These are phyloP conservation scores for Exophiala mesophila DNA, from an alignment of 2,329 filamentous ascomycete species.

Conservation along the genomic window DNA sequence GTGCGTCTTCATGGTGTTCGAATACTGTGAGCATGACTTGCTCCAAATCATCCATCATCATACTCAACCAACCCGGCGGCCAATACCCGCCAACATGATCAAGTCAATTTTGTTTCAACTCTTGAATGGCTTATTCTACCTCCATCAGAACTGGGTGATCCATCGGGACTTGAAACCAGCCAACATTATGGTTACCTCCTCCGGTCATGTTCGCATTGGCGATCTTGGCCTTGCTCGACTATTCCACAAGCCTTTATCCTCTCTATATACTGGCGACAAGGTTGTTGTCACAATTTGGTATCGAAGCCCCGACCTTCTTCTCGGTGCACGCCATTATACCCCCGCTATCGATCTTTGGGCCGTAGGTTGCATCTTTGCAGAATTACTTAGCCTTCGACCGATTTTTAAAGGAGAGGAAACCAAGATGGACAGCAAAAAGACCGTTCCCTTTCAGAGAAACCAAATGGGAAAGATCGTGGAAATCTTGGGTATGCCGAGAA, in stretches of 20 bases:
- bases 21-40: constrained; percentile 95
- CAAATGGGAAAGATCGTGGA: constrained; percentile 99
- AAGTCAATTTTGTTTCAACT: constrained; percentile 95
- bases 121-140: constrained; percentile 87
- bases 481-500: constrained; percentile 84
- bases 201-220: constrained; percentile 87
- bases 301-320: constrained; percentile 84
- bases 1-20: constrained; percentile 99
- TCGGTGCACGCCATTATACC: constrained; percentile 93
- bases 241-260: constrained; percentile 90
- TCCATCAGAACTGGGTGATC: constrained; percentile 94
- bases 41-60: constrained; percentile 98
- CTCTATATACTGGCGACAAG: constrained; percentile 89
- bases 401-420: constrained; percentile 99
- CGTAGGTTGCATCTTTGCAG: constrained; percentile 94
- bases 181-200: constrained; percentile 96
- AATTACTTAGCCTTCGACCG: constrained; percentile 79
- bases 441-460: constrained; percentile 92
- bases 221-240: constrained; percentile 87
- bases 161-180: constrained; percentile 96
- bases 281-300: constrained; percentile 99
- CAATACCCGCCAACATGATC: constrained; percentile 82
- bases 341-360: constrained; percentile 97
- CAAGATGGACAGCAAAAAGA: constrained; percentile 98
- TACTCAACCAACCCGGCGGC: constrained; percentile 78